These are phyloP conservation scores for Corymbia maculata DNA, from an alignment of 345 rosid species.

Conservation along the genomic window DNA sequence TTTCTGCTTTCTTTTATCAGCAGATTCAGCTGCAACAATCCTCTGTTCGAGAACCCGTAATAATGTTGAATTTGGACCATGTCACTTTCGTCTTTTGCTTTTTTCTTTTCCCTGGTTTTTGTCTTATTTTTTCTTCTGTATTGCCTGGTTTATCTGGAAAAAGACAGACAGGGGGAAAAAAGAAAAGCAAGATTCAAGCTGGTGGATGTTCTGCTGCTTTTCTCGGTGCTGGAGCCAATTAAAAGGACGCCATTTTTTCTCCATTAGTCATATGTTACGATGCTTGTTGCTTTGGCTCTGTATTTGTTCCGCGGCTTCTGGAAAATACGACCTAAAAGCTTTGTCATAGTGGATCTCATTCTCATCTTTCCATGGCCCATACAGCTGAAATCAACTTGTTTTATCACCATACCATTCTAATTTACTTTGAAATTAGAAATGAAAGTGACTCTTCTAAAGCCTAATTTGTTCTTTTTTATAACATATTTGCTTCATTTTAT, in stretches of 20 bases:
- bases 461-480: too few relatives aligned
- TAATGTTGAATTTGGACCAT: background rate
- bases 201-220: background rate
- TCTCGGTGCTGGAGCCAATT: background rate
- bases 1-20: background rate
- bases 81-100: background rate
- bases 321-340: background rate
- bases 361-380: background rate
- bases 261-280: background rate
- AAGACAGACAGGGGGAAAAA: background rate
- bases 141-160: background rate
- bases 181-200: background rate
- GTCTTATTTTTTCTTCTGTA: background rate
- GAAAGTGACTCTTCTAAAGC: background rate
- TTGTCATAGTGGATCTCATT: background rate
- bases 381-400: background rate
- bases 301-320: background rate
- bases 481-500: background rate
- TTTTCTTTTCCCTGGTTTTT: background rate
- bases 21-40: background rate
- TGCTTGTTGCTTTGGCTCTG: background rate
- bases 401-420: background rate
- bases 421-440: background rate
- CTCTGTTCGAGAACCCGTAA: background rate
- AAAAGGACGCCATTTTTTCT: background rate